Percentiles rank a stretch among this genome's conserved stretches.
phyloP scores from a whole-genome alignment of 441 rosid genomes.

The Geranium incanum region DNA sequence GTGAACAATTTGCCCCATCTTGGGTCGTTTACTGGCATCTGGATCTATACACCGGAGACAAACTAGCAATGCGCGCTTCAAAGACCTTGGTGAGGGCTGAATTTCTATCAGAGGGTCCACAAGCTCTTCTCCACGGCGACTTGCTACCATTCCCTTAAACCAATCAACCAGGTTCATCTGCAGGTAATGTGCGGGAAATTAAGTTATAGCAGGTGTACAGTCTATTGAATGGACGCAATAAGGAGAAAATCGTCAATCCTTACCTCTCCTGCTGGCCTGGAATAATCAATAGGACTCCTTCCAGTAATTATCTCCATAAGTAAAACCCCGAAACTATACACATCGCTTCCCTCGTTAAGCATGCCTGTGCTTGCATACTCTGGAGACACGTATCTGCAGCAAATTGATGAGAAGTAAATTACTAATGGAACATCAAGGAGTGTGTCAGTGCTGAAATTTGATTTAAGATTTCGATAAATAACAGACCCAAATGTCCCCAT shows the following conservation, averaged over 20 bases:
- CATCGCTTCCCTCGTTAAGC: conserved; percentile 91
- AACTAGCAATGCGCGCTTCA: conserved; percentile 78
- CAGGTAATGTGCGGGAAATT: conserved; percentile 1
- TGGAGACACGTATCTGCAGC: conserved; percentile 79
- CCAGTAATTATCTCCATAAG: conserved; percentile 82
- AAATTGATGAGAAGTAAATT: background rate
- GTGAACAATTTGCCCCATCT: conserved; percentile 89
- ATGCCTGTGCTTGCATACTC: conserved; percentile 94
- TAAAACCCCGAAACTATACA: conserved; percentile 87
- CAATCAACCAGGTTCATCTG: conserved; percentile 95
- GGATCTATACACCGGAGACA: conserved; percentile 94
- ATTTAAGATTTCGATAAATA: background rate
- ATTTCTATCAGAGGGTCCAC: conserved; percentile 69
- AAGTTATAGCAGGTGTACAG: background rate
- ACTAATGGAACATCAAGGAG: background rate
- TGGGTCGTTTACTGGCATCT: conserved; percentile 78
- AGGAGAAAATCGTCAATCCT: background rate
- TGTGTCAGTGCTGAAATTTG: background rate
- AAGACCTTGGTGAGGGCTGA: conserved; percentile 65
- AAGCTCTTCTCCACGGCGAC: conserved; percentile 73
- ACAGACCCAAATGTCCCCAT: conserved; percentile 96
- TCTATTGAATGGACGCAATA: background rate
- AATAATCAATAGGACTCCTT: conserved; percentile 91
- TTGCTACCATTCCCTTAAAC: conserved; percentile 92
- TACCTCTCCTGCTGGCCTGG: conserved; percentile 77